phyloP scores from a whole-genome alignment of 176 grass and related monocot species.

The Triticum timopheevii region DNA sequence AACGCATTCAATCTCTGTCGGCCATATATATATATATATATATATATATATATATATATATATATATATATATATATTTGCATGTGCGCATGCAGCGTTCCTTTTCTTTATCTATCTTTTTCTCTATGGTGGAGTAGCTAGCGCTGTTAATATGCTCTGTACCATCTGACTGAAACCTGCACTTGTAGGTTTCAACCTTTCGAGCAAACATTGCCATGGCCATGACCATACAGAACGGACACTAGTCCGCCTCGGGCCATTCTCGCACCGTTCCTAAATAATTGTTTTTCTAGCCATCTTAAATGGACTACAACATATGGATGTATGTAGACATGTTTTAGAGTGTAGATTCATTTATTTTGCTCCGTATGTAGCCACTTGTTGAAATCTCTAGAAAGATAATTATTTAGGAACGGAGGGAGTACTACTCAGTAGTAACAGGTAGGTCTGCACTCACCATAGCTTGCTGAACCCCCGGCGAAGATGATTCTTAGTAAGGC shows the following conservation, averaged over 20 bases:
- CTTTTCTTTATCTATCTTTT: background rate
- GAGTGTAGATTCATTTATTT: too few relatives aligned
- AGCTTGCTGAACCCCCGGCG: background rate
- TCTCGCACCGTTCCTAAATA: too few relatives aligned
- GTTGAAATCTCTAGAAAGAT: too few relatives aligned
- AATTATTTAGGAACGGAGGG: too few relatives aligned
- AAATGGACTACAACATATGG: too few relatives aligned
- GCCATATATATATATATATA: background rate
- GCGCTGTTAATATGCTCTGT: constrained; percentile 18
- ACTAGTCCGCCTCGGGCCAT: background rate
- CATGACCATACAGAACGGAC: background rate
- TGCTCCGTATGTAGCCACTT: too few relatives aligned
- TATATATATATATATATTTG: too few relatives aligned
- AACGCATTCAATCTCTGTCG: background rate
- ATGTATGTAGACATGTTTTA: too few relatives aligned
- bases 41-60: too few relatives aligned
- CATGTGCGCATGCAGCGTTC: constrained; percentile 1
- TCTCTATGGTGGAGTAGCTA: background rate
- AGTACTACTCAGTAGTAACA: too few relatives aligned
- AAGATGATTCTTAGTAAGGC: background rate
- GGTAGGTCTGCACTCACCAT: background rate
- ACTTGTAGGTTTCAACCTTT: background rate
- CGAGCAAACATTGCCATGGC: constrained; percentile 10
- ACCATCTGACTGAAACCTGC: constrained; percentile 10
- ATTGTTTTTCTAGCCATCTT: too few relatives aligned